Base-by-base conservation (phyloP, 768 basidiomycete species). In the Suillus americanus region DNA sequence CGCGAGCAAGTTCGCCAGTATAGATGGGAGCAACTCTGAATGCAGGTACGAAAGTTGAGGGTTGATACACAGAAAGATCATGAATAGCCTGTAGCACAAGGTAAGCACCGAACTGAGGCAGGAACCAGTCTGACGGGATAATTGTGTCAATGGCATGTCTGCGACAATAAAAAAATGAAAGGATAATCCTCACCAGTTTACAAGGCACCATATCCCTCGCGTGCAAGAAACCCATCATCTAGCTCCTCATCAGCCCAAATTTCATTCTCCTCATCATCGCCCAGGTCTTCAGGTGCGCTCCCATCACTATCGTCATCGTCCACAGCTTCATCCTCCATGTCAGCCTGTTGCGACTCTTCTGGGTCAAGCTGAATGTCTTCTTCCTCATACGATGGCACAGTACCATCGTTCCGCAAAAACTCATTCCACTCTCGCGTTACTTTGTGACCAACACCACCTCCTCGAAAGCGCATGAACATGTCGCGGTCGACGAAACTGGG, bases 401-500 rank as follows among this genome's bases (percentile, higher is more conserved):
- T 74, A 0, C 77, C 75, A 12, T 77, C 66, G 3, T 51, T 51
- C 25, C 2, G 7, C 14, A 61, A 46, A 40, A 45, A 61, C 6
- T 38, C n/a, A 20, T 64, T 57, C 63, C 63, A 64, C 20, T 65
- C 45, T 33, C 40, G 65, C 12, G 62, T 64, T 35, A 60, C 41
- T 43, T 59, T 60, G 63, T 79, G 78, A 0, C 78, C 76, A 23
- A 78, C 66, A 2, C 75, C 74, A 1, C 74, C 74, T 0, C 77
- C 77, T 12, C 63, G 62, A 46, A 67, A 77, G 0, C 73, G 66
- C 71, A 77, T 73, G 46, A 73, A 66, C 66, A 75, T 72, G 48
- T 79, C 74, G 1, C 74, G 59, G 62, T 81, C 79, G 10, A 77
- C 77, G 62, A 80, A 80, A 12, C 81, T 82, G 2, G 41, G 10